These are phyloP conservation scores for Mercurialis annua DNA, from an alignment of 345 rosid genomes.

Conservation along the genomic window DNA sequence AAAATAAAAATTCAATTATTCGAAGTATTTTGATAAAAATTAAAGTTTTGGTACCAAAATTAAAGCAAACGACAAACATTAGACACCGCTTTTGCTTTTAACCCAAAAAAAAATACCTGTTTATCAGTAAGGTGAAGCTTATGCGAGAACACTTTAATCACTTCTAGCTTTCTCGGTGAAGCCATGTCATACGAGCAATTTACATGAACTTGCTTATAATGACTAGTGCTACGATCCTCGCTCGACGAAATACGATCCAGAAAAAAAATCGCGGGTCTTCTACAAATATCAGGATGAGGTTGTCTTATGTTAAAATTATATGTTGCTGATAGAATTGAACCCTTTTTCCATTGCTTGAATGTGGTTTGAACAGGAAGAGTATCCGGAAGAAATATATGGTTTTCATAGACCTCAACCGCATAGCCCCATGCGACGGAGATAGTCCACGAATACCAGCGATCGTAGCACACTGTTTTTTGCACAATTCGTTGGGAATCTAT, in stretches of 20 bases:
- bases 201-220: slow-evolving; percentile 45
- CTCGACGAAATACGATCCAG: slow-evolving; percentile 36
- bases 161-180: slow-evolving; percentile 57
- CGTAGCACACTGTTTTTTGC: slow-evolving; percentile 81
- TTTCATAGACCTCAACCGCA: slow-evolving; percentile 56
- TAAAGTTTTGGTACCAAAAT: not conserved
- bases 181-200: slow-evolving; percentile 43
- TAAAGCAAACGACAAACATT: too few relatives aligned
- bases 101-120: too few relatives aligned
- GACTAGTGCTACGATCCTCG: slow-evolving; percentile 32
- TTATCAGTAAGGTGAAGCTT: slow-evolving; percentile 47
- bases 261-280: slow-evolving; percentile 64
- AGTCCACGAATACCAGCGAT: slow-evolving; percentile 73
- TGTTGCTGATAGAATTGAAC: slow-evolving; percentile 24
- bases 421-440: slow-evolving; percentile 86
- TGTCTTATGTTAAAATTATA: slow-evolving; percentile 59
- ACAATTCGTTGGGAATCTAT: slow-evolving; percentile 63
- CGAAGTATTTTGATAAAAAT: too few relatives aligned
- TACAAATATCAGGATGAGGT: slow-evolving; percentile 56
- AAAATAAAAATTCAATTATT: too few relatives aligned
- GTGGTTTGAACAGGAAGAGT: slow-evolving; percentile 52
- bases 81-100: too few relatives aligned
- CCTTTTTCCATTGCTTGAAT: slow-evolving; percentile 59
- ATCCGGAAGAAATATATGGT: slow-evolving; percentile 38
- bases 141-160: slow-evolving; percentile 58